Evolutionary conservation across 164 flowering plant species (phyloP), one percentile per base, ranked within the genome.

Genomic region (Stephania yunnanensis): DNA sequence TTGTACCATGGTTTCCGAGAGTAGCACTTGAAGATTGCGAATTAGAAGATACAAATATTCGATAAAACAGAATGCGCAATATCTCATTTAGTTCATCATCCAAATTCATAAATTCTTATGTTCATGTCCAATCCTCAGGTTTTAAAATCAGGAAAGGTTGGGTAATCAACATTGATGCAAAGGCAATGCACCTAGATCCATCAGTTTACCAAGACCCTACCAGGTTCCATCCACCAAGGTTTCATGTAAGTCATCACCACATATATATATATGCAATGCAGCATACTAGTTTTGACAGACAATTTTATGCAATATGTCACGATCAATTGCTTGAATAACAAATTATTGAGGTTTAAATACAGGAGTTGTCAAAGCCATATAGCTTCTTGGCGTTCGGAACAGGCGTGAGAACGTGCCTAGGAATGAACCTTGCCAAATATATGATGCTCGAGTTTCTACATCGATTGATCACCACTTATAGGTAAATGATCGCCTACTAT

Each of bases 1-100:
- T 88, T 10, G 86, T 91, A 29, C 77, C 87, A 70, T 91, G 95
- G 95, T 83, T 88, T 69, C 95, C 95, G 17, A 85, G 95, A 50
- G 76, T 85, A n/a, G 88, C 84, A 15, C 89, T 88, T 1, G 68
- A 84, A 11, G 89, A 88, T 74, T 87, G 87, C 76, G 79, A 83
- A 22, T 82, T 91, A n/a, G 85, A 86, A 79, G 93, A 92, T 84
- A 72, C 42, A 36, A 36, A 36, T 2, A 36, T 1, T 36, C 42
- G 42, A 36, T 2, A 36, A 36, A 36, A 36, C 42, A 36, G 42
- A 36, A 36, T 4, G 42, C 42, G 42, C 42, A 36, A 36, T 1
- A 36, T 36, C 42, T 36, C 3, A 4, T 36, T 36, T 1, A 36
- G 2, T 36, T 36, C 42, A 36, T 36, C 42, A 36, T 36, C 42